phyloP scores from a whole-genome alignment of 2,329 filamentous ascomycete species.

The Verticillium klebahnii region DNA sequence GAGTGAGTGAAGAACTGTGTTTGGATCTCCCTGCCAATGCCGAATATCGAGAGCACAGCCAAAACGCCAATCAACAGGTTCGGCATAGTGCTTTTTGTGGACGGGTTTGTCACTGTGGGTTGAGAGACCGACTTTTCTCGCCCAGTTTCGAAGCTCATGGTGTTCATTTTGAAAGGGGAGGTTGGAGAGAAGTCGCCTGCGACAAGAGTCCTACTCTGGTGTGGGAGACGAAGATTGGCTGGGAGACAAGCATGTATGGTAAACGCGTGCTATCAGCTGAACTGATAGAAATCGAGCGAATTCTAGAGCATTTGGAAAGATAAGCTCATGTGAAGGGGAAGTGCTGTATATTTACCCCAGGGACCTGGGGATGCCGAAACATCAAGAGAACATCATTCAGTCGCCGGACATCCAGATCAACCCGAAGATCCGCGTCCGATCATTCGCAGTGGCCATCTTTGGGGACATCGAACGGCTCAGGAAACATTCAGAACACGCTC shows the following conservation, averaged over 20 bases:
- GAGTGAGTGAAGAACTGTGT: neutral
- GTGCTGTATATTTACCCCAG: neutral
- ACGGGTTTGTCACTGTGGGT: neutral
- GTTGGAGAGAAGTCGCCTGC: neutral
- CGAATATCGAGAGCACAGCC: slow-evolving; percentile 10
- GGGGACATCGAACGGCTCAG: neutral
- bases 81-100: neutral
- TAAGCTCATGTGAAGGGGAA: neutral
- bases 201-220: neutral
- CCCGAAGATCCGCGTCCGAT: neutral
- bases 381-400: neutral
- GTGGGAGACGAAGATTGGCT: neutral
- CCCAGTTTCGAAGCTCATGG: neutral
- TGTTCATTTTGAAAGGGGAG: neutral
- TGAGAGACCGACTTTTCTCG: neutral
- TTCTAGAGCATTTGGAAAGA: neutral
- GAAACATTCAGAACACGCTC: neutral
- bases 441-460: neutral
- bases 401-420: neutral
- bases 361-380: neutral
- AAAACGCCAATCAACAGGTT: slow-evolving; percentile 6
- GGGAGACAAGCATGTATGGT: neutral
- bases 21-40: slow-evolving; percentile 6
- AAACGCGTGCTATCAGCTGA: neutral
- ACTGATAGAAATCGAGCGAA: neutral